Percentiles rank a stretch among this genome's conserved stretches.
These are phyloP conservation scores for Myriosclerotinia curreyana DNA, from an alignment of 2,329 filamentous ascomycete species.

Conservation along the genomic window DNA sequence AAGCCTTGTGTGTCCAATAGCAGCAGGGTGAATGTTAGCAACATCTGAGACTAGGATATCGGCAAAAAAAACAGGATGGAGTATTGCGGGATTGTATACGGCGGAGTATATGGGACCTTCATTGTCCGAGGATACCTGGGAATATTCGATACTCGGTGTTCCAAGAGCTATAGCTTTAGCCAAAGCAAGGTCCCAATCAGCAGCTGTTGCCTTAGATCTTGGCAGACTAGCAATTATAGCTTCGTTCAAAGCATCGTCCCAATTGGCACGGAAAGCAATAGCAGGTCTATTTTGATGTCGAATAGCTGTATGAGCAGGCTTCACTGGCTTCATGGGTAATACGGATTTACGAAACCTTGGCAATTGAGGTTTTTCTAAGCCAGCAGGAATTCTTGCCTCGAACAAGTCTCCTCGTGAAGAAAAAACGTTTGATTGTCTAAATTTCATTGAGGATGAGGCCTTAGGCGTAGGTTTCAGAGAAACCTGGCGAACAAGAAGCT, in stretches of 20 bases:
- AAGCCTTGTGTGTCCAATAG: constrained; percentile 22
- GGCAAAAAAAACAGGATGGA: constrained; percentile 30
- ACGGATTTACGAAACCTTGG: constrained; percentile 20
- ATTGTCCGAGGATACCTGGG: background rate
- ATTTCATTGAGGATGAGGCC: constrained; percentile 9
- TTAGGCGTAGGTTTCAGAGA: background rate
- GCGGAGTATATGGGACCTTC: background rate
- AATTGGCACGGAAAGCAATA: constrained; percentile 26
- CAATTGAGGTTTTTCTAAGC: constrained; percentile 17
- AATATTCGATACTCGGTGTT: constrained; percentile 22
- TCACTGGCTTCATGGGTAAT: constrained; percentile 6
- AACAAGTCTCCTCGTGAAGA: constrained; percentile 32
- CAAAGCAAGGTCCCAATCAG: constrained; percentile 30
- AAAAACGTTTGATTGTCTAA: constrained; percentile 34
- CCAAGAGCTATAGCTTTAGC: constrained; percentile 24
- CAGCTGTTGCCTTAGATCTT: constrained; percentile 12
- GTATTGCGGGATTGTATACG: constrained; percentile 25
- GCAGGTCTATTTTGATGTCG: constrained; percentile 27
- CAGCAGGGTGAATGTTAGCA: constrained; percentile 26
- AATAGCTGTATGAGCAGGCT: constrained; percentile 22
- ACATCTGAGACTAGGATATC: constrained; percentile 21
- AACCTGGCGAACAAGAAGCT: constrained; percentile 27
- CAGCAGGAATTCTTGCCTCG: constrained; percentile 26
- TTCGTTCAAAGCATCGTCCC: constrained; percentile 33
- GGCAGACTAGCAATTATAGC: constrained; percentile 30